Evolutionary conservation across 2,329 filamentous ascomycete species (phyloP), one percentile per base, ranked within the genome.

Genomic region (Microdochium nivale): DNA sequence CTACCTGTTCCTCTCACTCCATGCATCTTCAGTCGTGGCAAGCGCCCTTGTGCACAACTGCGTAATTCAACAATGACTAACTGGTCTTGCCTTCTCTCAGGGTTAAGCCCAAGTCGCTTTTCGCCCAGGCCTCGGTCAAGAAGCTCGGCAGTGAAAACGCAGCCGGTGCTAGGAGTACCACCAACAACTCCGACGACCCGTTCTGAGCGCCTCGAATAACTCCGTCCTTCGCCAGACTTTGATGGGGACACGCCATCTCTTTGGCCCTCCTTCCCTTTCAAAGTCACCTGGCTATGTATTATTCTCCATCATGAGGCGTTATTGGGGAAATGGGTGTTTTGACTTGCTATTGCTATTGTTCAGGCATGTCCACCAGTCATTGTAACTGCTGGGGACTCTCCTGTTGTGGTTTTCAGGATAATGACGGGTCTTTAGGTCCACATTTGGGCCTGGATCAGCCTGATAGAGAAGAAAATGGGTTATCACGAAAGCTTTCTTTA

Each of bases 101-200:
- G 62, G 76, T 74, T 65, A 86, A 85, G 73, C 82, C 82, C 53
- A 83, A 81, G 68, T 86, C 82, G 2, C 77, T 86, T 59, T 86
- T 86, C 64, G 81, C 82, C 53, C 80, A 83, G 65, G 76, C 81
- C 47, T 83, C 81, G 49, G 73, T 73, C 70, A 85, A 84, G 77
- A 84, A 79, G 65, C 71, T 83, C 64, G 69, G 70, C 51, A 70
- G 73, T 65, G 72, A 73, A 55, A 70, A 71, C 47, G 58, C 65
- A 56, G 63, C 75, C 52, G 68, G 67, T 43, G 62, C 63, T 52
- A 67, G 65, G 59, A 58, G 51, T 49, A 49, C 58, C 43, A 10
- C 50, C 48, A 35, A 13, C 40, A 44, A 44, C 40, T 44, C 40
- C 16, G 40, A 44, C 19, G 47, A 32, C 32, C 52, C 48, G 30